Percentiles rank a stretch among this genome's conserved stretches.
These are phyloP conservation scores for Leishmania aethiopica DNA, from an alignment of 208 protist species.

Conservation along the genomic window DNA sequence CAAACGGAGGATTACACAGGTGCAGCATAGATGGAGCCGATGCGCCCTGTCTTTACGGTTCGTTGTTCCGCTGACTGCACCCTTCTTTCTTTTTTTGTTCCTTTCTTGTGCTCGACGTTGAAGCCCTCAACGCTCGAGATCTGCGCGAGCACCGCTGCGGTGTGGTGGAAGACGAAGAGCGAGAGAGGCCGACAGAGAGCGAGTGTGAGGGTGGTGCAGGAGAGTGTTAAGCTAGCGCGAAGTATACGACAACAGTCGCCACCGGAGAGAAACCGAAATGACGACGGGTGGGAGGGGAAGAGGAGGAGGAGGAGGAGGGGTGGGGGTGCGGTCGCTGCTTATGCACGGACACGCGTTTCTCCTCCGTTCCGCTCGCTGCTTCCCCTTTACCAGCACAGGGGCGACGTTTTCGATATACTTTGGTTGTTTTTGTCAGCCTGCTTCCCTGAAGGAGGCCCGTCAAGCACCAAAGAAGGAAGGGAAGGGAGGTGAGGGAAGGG, in stretches of 20 bases:
- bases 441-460: background rate
- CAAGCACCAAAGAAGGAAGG: slow-evolving; percentile 1
- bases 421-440: background rate
- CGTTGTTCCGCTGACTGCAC: background rate
- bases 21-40: background rate
- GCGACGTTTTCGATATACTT: background rate
- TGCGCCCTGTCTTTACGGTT: background rate
- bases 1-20: background rate
- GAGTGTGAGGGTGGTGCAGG: background rate
- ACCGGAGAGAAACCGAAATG: background rate
- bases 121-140: background rate
- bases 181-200: background rate
- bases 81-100: background rate
- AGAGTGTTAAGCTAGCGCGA: background rate
- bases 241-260: background rate
- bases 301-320: background rate
- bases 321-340: background rate
- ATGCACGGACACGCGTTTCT: background rate
- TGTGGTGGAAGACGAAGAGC: background rate
- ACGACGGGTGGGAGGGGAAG: too few relatives aligned
- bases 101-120: background rate
- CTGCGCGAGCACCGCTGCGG: background rate
- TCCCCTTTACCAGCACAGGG: background rate
- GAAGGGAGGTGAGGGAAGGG: background rate
- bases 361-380: background rate